Conservation (phyloP, 148 eudicot genomes). For the Bassia scoparia region DNA sequence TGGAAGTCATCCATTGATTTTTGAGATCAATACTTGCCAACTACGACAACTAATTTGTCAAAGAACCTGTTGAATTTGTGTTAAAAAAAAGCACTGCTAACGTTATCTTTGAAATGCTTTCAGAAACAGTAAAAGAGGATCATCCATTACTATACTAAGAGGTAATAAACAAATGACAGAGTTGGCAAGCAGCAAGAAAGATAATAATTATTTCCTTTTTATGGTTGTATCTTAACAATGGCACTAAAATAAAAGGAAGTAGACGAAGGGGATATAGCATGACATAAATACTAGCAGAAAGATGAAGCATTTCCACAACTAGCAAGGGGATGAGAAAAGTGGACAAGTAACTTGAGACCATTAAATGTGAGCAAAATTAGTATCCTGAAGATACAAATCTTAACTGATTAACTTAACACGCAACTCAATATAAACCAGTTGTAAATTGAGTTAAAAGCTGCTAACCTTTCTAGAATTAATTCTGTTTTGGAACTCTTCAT, state of each 20-base stretch:
- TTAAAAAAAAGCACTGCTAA: not conserved
- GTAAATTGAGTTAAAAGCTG: conserved; percentile 1
- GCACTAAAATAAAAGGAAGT: not conserved
- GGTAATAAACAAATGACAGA: too few relatives aligned
- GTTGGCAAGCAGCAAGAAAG: not conserved
- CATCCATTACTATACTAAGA: not conserved
- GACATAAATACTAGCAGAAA: not conserved
- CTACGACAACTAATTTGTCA: not conserved
- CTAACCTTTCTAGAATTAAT: conserved; percentile 22
- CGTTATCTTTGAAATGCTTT: not conserved
- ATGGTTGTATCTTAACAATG: not conserved
- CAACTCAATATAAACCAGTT: not conserved
- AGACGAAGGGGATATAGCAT: not conserved
- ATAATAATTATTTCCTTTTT: not conserved
- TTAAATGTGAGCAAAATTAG: conserved; percentile 1
- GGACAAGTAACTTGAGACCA: not conserved
- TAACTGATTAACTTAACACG: not conserved
- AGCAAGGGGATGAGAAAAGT: conserved; percentile 1
- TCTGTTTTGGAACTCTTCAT: conserved; percentile 42
- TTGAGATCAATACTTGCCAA: not conserved
- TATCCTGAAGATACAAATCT: not conserved
- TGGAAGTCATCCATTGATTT: not conserved
- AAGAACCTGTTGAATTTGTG: not conserved
- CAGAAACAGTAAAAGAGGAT: not conserved
- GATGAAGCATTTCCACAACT: not conserved